phyloP scores from a whole-genome alignment of 2,329 filamentous ascomycete species.

The Exophiala lecanii-corni region DNA sequence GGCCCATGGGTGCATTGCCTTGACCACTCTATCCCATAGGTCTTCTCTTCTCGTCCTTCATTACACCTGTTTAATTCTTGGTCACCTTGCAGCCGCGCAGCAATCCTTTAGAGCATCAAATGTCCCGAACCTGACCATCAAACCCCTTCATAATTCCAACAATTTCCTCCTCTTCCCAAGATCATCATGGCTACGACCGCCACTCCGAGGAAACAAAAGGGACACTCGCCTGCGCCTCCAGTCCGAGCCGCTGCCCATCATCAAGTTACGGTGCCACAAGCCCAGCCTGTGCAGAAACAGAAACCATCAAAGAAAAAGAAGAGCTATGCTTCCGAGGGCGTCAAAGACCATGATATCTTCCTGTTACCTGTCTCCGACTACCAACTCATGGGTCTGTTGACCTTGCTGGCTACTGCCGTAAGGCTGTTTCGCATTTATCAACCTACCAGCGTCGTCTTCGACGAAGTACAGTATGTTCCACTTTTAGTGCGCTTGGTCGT shows the following conservation, averaged over 20 bases:
- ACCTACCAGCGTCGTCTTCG: slow-evolving; percentile 93
- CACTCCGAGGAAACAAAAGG: background rate
- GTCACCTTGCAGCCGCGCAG: too few species aligned
- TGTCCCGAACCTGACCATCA: slow-evolving; percentile 25
- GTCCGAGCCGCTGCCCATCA: background rate
- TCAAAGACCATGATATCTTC: slow-evolving; percentile 88
- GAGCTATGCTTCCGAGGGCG: slow-evolving; percentile 46
- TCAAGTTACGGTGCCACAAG: background rate
- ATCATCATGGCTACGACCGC: background rate
- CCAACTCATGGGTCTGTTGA: slow-evolving; percentile 67
- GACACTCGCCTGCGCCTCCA: slow-evolving; percentile 5
- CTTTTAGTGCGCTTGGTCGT: background rate
- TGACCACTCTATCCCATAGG: background rate
- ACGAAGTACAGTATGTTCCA: slow-evolving; percentile 88
- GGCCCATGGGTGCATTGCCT: background rate
- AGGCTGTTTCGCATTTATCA: slow-evolving; percentile 95
- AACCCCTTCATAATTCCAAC: slow-evolving; percentile 29
- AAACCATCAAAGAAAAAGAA: slow-evolving; percentile 27
- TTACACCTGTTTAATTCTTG: slow-evolving; percentile 3
- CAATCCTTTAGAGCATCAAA: too few species aligned
- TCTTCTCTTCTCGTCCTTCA: slow-evolving; percentile 3
- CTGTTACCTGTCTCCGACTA: slow-evolving; percentile 80
- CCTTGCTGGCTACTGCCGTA: slow-evolving; percentile 69
- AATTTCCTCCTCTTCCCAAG: too few species aligned
- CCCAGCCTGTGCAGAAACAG: background rate